These are phyloP conservation scores for Taiozyma sp. DNA, from an alignment of 1,139 yeast genomes.

Conservation along the genomic window DNA sequence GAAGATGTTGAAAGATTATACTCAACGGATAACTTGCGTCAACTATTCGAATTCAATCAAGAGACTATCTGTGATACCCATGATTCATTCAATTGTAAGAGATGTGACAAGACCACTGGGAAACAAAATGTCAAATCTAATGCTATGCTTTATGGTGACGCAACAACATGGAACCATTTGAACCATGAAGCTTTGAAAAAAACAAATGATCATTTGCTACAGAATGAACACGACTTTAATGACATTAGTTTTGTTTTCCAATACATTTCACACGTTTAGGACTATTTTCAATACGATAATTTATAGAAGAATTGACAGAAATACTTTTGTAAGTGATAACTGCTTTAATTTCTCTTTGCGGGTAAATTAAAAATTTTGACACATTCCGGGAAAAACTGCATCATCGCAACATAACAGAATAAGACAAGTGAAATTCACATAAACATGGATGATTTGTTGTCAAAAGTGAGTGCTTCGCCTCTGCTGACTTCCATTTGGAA, in stretches of 20 bases:
- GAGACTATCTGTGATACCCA: conserved; percentile 85
- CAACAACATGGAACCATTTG: conserved; percentile 96
- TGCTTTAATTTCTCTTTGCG: no score
- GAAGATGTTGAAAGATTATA: conserved; percentile 92
- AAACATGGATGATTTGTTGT: conserved; percentile 5
- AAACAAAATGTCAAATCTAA: conserved; percentile 64
- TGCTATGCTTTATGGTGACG: conserved; percentile 96
- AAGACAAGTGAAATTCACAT: background rate
- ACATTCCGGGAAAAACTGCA: background rate
- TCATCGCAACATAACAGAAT: background rate
- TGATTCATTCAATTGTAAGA: conserved; percentile 81
- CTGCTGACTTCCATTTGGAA: no score
- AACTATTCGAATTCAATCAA: conserved; percentile 66
- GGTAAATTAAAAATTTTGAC: background rate
- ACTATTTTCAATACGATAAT: background rate
- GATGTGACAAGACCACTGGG: conserved; percentile 55
- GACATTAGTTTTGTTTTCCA: conserved; percentile 89
- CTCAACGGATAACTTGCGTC: conserved; percentile 72
- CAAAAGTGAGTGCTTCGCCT: conserved; percentile 1
- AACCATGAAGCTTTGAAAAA: conserved; percentile 51
- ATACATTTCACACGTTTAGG: conserved; percentile 66
- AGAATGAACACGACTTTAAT: conserved; percentile 62
- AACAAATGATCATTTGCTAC: conserved; percentile 72
- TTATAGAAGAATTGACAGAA: background rate
- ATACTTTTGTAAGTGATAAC: no score